phyloP scores from a whole-genome alignment of 805 yeast genomes.

The Pichia paraexigua region DNA sequence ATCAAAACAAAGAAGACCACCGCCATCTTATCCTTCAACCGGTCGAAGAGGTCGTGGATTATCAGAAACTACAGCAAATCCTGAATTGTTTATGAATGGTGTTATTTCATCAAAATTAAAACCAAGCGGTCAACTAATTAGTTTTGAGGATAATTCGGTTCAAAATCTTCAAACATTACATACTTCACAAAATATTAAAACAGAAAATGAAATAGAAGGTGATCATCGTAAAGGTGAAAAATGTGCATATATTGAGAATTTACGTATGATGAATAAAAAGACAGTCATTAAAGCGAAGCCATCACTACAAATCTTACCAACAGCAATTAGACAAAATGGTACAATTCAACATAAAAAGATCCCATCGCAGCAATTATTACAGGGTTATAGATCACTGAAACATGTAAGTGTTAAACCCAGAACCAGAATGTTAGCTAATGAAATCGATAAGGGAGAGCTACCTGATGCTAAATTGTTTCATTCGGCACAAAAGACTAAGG shows the following conservation, averaged over 20 bases:
- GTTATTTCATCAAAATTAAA: background rate
- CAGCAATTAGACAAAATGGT: conserved; percentile 40
- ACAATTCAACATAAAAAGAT: conserved; percentile 21
- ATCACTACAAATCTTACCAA: conserved; percentile 39
- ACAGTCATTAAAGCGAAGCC: conserved; percentile 12
- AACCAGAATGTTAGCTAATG: conserved; percentile 64
- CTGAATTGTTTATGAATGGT: conserved; percentile 22
- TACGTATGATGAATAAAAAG: conserved; percentile 7
- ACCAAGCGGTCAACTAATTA: background rate
- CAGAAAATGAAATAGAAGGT: background rate
- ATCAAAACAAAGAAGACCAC: conserved; percentile 28
- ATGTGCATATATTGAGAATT: conserved; percentile 39
- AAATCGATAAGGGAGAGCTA: conserved; percentile 58
- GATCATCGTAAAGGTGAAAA: conserved; percentile 37
- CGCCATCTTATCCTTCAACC: conserved; percentile 31
- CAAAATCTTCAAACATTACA: background rate
- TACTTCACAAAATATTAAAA: background rate
- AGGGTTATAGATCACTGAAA: conserved; percentile 34
- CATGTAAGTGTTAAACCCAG: conserved; percentile 59
- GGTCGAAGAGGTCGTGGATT: conserved; percentile 32
- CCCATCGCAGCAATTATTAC: conserved; percentile 18
- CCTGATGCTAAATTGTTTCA: conserved; percentile 29
- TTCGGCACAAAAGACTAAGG: conserved; percentile 20
- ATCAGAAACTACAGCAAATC: conserved; percentile 28
- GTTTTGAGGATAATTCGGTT: background rate